These are phyloP conservation scores for Cyberlindnera misumaiensis DNA, from an alignment of 805 yeast genomes.

Conservation along the genomic window DNA sequence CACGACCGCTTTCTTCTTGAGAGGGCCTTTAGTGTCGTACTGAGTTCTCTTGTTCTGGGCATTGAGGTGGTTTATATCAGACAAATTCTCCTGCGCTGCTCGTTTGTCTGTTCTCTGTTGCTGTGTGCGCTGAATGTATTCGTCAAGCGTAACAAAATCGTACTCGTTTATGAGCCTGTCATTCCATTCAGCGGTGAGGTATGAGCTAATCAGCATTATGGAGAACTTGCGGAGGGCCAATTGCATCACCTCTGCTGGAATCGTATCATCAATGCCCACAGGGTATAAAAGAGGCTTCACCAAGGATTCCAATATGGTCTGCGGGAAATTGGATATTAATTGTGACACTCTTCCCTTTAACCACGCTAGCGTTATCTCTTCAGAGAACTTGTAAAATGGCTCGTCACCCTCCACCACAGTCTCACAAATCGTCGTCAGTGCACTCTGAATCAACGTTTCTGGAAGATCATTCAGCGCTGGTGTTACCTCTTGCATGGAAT, in stretches of 20 bases:
- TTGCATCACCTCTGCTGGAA: conserved; percentile 30
- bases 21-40: conserved; percentile 17
- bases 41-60: conserved; percentile 13
- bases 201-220: conserved; percentile 42
- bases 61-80: conserved; percentile 21
- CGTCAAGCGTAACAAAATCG: conserved; percentile 27
- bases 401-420: conserved; percentile 37
- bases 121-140: conserved; percentile 18
- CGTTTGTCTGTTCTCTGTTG: conserved; percentile 21
- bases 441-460: conserved; percentile 4
- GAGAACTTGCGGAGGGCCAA: conserved; percentile 34
- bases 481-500: conserved; percentile 22
- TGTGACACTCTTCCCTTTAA: conserved; percentile 32
- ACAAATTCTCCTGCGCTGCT: conserved; percentile 26
- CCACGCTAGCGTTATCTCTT: conserved; percentile 30
- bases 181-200: conserved; percentile 25
- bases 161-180: conserved; percentile 23
- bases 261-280: conserved; percentile 22
- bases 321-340: conserved; percentile 34
- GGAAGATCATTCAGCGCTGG: conserved; percentile 13
- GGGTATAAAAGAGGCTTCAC: conserved; percentile 25
- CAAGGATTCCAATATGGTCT: conserved; percentile 22
- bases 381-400: conserved; percentile 37
- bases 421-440: conserved; percentile 33
- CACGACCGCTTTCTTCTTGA: conserved; percentile 25